Evolutionary conservation across 257 asterid species (phyloP), one percentile per base, ranked within the genome.

Genomic region (Nicotiana tomentosiformis): DNA sequence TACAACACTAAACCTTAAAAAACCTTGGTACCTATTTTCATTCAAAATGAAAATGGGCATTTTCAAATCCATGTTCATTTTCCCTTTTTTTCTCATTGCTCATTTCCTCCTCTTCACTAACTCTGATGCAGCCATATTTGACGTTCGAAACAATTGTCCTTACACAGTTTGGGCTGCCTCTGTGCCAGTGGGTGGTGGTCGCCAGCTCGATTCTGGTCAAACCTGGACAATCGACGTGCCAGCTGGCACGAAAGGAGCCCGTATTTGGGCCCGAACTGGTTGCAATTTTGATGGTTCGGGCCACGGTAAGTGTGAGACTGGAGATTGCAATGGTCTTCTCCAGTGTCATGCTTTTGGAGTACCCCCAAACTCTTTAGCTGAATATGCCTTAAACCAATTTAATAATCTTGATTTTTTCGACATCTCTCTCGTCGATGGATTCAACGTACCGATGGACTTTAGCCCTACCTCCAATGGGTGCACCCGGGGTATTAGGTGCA

Each of bases 321-420:
- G 96, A 30, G 93, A 91, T 84, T 91, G 93, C 66, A 78, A 80
- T 14, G 91, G 91, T 7, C 70, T 14, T 9, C 81, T 90, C 2
- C 81, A 35, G 6, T 87, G 92, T 81, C 83, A 82, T 29, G 70
- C 46, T 20, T 88, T 67, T 37, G 94, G 89, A 6, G 51, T 51
- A 66, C 80, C 94, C 5, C 92, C 94, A 0, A 87, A 88, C 51
- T 86, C 91, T 30, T 74, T 89, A 2, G 94, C 91, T 5, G 94
- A 91, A 26, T 91, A 76, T 43, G 85, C 83, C 33, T 88, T 90
- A 1, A 89, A 88, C 60, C 88, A 84, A 70, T 78, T 57, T 14
- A 82, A 77, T n/a, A 82, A 86, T 70, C 35, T 82, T 66, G 93
- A 88, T 82, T 87, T 12, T 51, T 83, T 88, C 17, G 89, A 88